Evolutionary conservation across 306 rosid genomes (phyloP).

Genomic region (Glycine soja): DNA sequence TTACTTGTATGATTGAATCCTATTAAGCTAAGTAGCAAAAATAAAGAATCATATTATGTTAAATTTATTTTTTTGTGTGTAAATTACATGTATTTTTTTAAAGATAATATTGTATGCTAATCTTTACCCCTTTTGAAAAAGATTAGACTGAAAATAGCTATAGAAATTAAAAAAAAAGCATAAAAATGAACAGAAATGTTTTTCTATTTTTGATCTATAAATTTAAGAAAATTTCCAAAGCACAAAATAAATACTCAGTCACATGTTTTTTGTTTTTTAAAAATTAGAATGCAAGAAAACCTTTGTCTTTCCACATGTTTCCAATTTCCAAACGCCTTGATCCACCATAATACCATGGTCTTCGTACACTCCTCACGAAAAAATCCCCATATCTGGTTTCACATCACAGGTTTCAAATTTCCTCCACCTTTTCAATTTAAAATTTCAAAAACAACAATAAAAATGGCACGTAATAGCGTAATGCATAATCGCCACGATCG

Average conservation of each 20-base stretch:
- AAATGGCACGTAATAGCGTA: conserved; percentile 31
- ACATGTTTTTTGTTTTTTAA: neutral
- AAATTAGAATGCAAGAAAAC: neutral
- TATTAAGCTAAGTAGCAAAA: no score
- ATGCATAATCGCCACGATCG: conserved; percentile 43
- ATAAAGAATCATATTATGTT: no score
- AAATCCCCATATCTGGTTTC: neutral
- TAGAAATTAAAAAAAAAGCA: no score
- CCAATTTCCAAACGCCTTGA: neutral
- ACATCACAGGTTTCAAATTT: conserved; percentile 33
- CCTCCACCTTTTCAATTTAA: neutral
- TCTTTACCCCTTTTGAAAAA: no score
- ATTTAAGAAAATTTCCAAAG: neutral
- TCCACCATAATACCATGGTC: conserved; percentile 20
- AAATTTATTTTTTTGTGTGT: no score
- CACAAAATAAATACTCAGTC: neutral
- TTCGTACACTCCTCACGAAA: conserved; percentile 18
- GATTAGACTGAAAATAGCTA: no score
- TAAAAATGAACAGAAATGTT: no score
- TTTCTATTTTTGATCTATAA: neutral
- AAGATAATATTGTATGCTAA: no score
- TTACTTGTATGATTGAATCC: no score
- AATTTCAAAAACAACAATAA: conserved; percentile 27
- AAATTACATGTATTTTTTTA: no score
- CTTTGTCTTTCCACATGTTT: neutral